A percentile compares a stretch with the other conserved stretches of the same genome.
Evolutionary conservation across 148 eudicot species (phyloP).

Genomic region (Rhododendron ferrugineum): DNA sequence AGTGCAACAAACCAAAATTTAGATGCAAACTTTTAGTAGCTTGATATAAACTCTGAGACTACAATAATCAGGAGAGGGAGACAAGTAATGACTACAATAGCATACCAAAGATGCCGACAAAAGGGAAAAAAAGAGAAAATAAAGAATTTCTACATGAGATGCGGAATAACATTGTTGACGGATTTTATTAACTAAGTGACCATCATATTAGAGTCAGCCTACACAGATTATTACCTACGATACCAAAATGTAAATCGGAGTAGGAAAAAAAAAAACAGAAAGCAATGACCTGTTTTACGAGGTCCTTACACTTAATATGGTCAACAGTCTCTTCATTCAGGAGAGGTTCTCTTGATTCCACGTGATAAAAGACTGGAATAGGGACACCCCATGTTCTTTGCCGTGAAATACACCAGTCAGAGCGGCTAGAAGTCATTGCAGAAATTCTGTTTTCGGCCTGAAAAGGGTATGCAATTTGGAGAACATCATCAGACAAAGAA

Average conservation of each 20-base stretch:
- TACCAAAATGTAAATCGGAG: background rate
- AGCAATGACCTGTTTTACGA: background rate
- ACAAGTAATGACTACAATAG: background rate
- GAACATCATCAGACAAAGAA: background rate
- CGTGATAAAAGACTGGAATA: constrained; percentile 95
- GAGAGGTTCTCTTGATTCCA: constrained; percentile 76
- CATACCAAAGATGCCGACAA: background rate
- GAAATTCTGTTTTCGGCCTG: constrained; percentile 87
- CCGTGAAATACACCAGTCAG: constrained; percentile 99
- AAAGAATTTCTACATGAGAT: constrained; percentile 5
- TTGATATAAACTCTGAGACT: background rate
- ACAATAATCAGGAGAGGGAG: background rate
- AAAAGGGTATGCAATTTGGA: constrained; percentile 4
- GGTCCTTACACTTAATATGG: constrained; percentile 69
- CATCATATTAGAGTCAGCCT: background rate
- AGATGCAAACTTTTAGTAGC: background rate
- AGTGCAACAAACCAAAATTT: constrained; percentile 2
- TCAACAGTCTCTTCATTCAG: constrained; percentile 75
- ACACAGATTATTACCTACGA: background rate
- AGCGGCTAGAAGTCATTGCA: constrained; percentile 88
- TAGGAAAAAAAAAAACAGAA: background rate
- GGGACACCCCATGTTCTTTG: constrained; percentile 99
- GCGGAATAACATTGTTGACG: background rate
- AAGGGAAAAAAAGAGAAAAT: background rate
- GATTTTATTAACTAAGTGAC: background rate